Conservation (phyloP, 768 basidiomycete genomes). For the Boletellus sp. region DNA sequence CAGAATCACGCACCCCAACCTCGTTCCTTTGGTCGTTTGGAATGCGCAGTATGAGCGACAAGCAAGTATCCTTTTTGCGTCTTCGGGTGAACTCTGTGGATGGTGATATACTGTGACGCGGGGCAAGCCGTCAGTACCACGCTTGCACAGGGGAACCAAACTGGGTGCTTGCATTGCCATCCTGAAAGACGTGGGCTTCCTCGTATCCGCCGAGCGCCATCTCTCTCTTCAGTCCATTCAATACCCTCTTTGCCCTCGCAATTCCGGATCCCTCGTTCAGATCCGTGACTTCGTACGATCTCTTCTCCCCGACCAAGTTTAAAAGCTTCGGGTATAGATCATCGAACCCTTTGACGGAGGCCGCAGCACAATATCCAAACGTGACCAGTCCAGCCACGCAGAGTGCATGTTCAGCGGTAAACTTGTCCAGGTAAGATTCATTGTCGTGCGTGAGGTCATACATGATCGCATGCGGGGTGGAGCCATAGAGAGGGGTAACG, state of each 20-base stretch:
- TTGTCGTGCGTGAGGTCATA: slow-evolving; percentile 99
- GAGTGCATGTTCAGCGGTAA: slow-evolving; percentile 92
- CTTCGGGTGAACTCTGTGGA: slow-evolving; percentile 87
- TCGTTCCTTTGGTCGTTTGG: slow-evolving; percentile 74
- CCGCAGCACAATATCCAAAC: slow-evolving; percentile 84
- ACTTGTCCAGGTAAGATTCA: slow-evolving; percentile 85
- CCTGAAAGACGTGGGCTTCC: slow-evolving; percentile 96
- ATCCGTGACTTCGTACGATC: slow-evolving; percentile 69
- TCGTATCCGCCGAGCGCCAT: slow-evolving; percentile 84
- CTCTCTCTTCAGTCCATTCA: slow-evolving; percentile 88
- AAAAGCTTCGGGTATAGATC: slow-evolving; percentile 95
- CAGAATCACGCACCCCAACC: slow-evolving; percentile 60
- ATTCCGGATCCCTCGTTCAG: slow-evolving; percentile 55
- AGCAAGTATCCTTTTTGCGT: slow-evolving; percentile 92
- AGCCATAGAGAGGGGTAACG: slow-evolving; percentile 80
- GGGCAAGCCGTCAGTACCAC: slow-evolving; percentile 1
- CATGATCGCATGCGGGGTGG: slow-evolving; percentile 85
- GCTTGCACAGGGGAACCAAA: not conserved
- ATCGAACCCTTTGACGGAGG: slow-evolving; percentile 96
- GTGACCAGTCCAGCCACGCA: slow-evolving; percentile 90
- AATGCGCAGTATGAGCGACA: slow-evolving; percentile 89
- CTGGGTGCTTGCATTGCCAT: slow-evolving; percentile 72
- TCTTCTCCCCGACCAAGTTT: slow-evolving; percentile 80
- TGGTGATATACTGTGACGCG: slow-evolving; percentile 75
- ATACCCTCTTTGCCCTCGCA: slow-evolving; percentile 56